Percentiles rank a stretch among this genome's conserved stretches.
phyloP scores from a whole-genome alignment of 2,329 filamentous ascomycete species.

The Cordyceps tenuipes region DNA sequence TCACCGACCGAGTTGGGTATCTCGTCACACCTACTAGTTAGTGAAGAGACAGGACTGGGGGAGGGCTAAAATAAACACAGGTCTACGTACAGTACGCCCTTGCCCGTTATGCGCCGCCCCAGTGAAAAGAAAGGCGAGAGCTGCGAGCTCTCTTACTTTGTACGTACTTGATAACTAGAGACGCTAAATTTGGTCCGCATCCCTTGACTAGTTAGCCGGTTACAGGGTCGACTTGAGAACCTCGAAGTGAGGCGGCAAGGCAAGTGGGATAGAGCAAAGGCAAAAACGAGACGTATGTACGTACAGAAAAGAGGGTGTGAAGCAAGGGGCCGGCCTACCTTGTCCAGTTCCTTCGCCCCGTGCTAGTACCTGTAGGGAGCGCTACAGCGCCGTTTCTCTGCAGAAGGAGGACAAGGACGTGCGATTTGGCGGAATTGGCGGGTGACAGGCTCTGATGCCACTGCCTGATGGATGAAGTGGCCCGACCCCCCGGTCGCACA shows the following conservation, averaged over 20 bases:
- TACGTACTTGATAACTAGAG: no score
- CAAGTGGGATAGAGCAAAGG: not conserved
- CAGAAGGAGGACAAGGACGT: not conserved
- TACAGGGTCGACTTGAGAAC: not conserved
- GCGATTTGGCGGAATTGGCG: not conserved
- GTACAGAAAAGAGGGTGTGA: not conserved
- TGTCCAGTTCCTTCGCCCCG: not conserved
- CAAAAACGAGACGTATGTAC: not conserved
- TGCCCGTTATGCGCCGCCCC: not conserved
- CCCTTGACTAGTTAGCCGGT: not conserved
- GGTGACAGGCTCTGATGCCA: not conserved
- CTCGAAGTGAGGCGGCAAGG: not conserved
- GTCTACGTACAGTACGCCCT: no score
- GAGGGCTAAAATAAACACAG: no score
- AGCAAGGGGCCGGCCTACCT: not conserved
- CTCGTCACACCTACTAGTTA: no score
- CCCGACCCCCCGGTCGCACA: not conserved
- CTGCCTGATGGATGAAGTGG: not conserved
- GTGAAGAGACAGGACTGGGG: no score
- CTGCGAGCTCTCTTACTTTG: not conserved
- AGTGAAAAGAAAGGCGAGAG: constrained; percentile 6
- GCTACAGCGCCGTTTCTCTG: not conserved
- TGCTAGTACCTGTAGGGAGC: constrained; percentile 7
- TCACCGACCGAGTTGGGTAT: not conserved
- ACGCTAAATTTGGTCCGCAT: not conserved